Base-by-base conservation (phyloP, 768 basidiomycete species). In the Hygrocybe coccinea region DNA sequence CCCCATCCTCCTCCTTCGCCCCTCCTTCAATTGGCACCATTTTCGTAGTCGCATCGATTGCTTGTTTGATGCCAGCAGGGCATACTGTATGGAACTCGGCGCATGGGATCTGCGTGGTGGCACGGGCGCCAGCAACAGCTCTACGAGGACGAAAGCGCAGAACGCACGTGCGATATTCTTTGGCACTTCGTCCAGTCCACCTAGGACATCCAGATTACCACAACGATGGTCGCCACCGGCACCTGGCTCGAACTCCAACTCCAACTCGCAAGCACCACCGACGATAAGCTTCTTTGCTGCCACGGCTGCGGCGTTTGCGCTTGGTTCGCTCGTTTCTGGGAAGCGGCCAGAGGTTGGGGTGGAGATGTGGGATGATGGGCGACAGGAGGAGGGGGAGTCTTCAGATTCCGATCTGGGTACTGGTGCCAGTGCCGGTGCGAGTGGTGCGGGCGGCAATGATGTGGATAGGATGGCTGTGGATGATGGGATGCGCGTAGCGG, bases 241-340 rank as follows among this genome's bases (percentile, higher is more conserved):
- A 19, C 48, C 29, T 29, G 29, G 29, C n/a, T n/a, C n/a, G 29
- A 29, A 3, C 34, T 19, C 33, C 1, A 10, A 15, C 25, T 15
- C 44, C 7, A n/a, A 2, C 33, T 15, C 24, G 15, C 36, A 14
- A 14, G 19, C 44, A 33, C 45, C 24, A 37, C 46, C 48, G 25
- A 62, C 64, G 19, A 57, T 80, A 59, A 68, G 75, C 8, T 79
- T 87, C 62, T 88, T 87, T 58, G 80, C 83, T 0, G 73, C 79
- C 1, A 75, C 80, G 43, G 79, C 80, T 48, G 81, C 80, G 1
- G 74, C 79, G 2, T 76, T 87, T 37, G 85, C 86, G 1, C 64
- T 87, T 51, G 87, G 84, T 25, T 78, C 79, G 0, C 36, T 63
- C 9, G 60, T 63, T 41, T 36, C 50, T 15, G 35, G 34, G n/a